Percentiles rank a stretch among this genome's conserved stretches.
phyloP scores from a whole-genome alignment of 2,329 filamentous ascomycete species.

The Colletotrichum eremochloae region DNA sequence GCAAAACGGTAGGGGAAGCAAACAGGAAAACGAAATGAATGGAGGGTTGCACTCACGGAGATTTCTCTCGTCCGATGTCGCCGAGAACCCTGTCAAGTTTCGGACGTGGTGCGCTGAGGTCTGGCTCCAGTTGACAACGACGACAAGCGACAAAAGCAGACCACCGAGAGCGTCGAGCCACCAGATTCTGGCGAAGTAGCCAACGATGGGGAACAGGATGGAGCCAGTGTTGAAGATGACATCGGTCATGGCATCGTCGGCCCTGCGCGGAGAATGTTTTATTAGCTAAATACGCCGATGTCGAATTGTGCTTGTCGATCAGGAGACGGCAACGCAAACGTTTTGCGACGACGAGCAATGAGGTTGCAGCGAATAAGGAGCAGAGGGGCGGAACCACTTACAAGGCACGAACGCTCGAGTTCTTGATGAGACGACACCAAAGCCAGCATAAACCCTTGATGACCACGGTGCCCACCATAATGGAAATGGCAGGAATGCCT shows the following conservation, averaged over 20 bases:
- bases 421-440: slow-evolving; percentile 88
- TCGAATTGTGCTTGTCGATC: slow-evolving; percentile 46
- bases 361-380: slow-evolving; percentile 20
- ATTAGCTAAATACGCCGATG: slow-evolving; percentile 40
- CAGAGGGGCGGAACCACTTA: slow-evolving; percentile 52
- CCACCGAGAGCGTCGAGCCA: slow-evolving; percentile 87
- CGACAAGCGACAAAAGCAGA: slow-evolving; percentile 80
- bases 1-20: slow-evolving; percentile 17
- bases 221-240: slow-evolving; percentile 93
- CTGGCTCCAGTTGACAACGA: slow-evolving; percentile 83
- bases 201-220: slow-evolving; percentile 87
- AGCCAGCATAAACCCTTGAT: slow-evolving; percentile 88
- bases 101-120: slow-evolving; percentile 83
- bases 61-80: slow-evolving; percentile 85
- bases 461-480: slow-evolving; percentile 85
- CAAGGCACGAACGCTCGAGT: slow-evolving; percentile 87
- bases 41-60: slow-evolving; percentile 60
- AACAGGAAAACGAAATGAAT: not conserved
- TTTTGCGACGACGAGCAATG: slow-evolving; percentile 17
- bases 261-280: slow-evolving; percentile 48
- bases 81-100: slow-evolving; percentile 83
- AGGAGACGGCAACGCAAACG: slow-evolving; percentile 20
- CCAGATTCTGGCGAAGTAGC: slow-evolving; percentile 83
- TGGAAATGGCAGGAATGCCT: slow-evolving; percentile 77
- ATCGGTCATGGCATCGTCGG: slow-evolving; percentile 73